A percentile compares a stretch with the other conserved stretches of the same genome.
Evolutionary conservation across 2,329 filamentous ascomycete genomes (phyloP).

Genomic region (Talaromyces rugulosus): DNA sequence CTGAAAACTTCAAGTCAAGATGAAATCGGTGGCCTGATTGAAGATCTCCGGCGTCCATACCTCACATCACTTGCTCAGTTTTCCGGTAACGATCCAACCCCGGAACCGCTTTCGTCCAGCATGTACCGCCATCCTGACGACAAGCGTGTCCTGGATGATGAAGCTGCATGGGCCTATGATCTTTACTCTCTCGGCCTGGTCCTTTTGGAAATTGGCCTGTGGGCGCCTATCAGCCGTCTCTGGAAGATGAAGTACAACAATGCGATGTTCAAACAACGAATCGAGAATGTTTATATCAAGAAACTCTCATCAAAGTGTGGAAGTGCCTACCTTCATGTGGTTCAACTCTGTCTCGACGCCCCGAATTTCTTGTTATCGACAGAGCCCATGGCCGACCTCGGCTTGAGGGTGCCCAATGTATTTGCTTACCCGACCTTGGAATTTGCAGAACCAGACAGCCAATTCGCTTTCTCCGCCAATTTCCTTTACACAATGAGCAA

Average conservation of each 20-base stretch:
- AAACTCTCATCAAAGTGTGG: conserved; percentile 61
- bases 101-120: conserved; percentile 46
- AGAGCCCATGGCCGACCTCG: conserved; percentile 38
- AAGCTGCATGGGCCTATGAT: conserved; percentile 46
- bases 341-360: conserved; percentile 58
- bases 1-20: conserved; percentile 28
- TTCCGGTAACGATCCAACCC: conserved; percentile 46
- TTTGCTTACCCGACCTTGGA: conserved; percentile 42
- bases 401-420: conserved; percentile 36
- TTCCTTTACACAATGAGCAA: conserved; percentile 42
- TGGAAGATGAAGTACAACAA: conserved; percentile 64
- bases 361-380: conserved; percentile 48
- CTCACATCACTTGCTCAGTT: conserved; percentile 59
- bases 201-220: conserved; percentile 60
- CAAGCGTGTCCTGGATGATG: conserved; percentile 35
- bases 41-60: conserved; percentile 52
- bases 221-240: conserved; percentile 58
- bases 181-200: conserved; percentile 60
- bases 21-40: conserved; percentile 30
- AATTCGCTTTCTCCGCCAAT: conserved; percentile 41
- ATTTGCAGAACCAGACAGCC: conserved; percentile 35
- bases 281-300: conserved; percentile 61
- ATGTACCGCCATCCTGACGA: conserved; percentile 60
- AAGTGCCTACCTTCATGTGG: conserved; percentile 59
- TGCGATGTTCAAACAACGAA: conserved; percentile 57